phyloP scores from a whole-genome alignment of 2,329 filamentous ascomycete species.

The Xylariaceae sp. region DNA sequence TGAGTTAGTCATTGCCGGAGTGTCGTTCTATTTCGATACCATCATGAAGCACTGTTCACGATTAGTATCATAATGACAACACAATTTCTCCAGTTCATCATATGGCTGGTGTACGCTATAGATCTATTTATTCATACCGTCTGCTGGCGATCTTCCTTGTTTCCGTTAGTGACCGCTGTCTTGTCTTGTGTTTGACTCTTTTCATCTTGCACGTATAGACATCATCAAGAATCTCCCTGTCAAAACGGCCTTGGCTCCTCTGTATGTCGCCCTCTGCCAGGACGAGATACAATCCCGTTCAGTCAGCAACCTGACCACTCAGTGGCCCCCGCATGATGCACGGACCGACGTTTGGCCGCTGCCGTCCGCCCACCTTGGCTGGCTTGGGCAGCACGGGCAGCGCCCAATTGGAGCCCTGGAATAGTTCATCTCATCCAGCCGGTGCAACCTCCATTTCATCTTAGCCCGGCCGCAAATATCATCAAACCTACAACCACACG shows the following conservation, averaged over 20 bases:
- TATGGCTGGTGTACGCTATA: constrained; percentile 14
- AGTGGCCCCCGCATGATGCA: too few species aligned
- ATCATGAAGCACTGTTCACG: background rate
- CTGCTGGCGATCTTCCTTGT: background rate
- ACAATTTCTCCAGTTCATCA: background rate
- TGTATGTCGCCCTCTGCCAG: background rate
- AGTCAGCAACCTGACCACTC: too few species aligned
- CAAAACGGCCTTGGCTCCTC: background rate
- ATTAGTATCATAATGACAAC: constrained; percentile 21
- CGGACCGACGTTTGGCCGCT: constrained; percentile 25
- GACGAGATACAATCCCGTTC: background rate
- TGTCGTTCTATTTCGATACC: background rate
- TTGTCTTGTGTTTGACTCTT: constrained; percentile 1
- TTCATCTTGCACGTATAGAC: too few species aligned
- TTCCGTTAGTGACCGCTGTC: constrained; percentile 14
- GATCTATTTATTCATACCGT: background rate
- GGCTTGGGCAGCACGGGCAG: constrained; percentile 30
- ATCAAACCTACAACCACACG: constrained; percentile 3
- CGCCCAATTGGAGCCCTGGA: constrained; percentile 30
- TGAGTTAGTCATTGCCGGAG: background rate
- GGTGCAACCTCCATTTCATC: constrained; percentile 30
- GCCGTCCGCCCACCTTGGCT: constrained; percentile 14
- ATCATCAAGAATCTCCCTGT: background rate
- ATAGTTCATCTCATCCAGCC: constrained; percentile 23
- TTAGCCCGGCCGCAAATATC: constrained; percentile 25